Evolutionary conservation across 257 asterid species (phyloP), one percentile per base, ranked within the genome.

Genomic region (Datura wrightii): DNA sequence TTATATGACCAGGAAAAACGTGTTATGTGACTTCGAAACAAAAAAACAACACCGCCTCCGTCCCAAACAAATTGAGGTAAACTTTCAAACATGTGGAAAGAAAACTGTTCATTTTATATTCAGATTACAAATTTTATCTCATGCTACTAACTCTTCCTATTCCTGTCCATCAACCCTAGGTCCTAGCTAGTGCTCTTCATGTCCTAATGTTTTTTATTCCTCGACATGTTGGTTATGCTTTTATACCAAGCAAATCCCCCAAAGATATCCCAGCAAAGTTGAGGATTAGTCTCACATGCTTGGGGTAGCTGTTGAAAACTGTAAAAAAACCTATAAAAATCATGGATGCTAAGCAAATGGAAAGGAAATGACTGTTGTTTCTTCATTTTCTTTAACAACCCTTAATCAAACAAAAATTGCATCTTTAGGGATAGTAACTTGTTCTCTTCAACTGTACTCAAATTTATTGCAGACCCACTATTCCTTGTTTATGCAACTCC

Each of bases 221-320:
- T 36, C 18, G 44, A 65, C 74, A 5, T 36, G 74, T 65, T 65
- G 19, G 10, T 65, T 13, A 65, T 65, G 46, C 74, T 65, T 13
- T 34, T 65, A 63, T 5, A 37, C 71, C 71, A 34, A 31, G 18
- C 16, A 63, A 63, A 31, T 24, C 11, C 71, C 71, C 7, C 3
- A 3, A 36, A 31, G 7, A n/a, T 63, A 11, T 63, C 34, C n/a
- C 71, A 36, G 44, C 46, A 65, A 7, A 65, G 74, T 37, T 36
- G 46, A 36, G 10, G 46, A 13, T 65, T 34, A 65, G 74, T 65
- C 46, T 65, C 46, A 34, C 46, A 65, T 14, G 10, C 74, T 36
- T 65, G 74, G 74, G 42, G 18, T 65, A 65, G 74, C 74, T 36
- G 46, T 65, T 65, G 74, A 65, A 37, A n/a, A 34, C 5, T 36